Evolutionary conservation across 129 eudicot genomes (phyloP), one percentile per base, ranked within the genome.

Genomic region (Arctium minus): DNA sequence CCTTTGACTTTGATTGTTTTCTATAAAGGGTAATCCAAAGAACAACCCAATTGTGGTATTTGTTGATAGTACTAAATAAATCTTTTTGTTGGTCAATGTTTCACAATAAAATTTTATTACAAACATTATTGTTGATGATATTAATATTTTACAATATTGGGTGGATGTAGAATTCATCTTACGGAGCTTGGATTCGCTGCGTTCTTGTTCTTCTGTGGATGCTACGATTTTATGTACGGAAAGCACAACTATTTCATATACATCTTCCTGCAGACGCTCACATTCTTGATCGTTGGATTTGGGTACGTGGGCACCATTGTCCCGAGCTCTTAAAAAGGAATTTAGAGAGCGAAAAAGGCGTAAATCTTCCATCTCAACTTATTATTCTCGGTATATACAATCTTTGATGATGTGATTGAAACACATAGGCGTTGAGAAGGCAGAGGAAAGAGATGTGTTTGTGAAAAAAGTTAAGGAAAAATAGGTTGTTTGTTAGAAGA

Each of bases 251-350:
- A 91, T 87, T 96, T 93, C 87, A 79, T 96, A 29, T 96, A 93
- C 94, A 86, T 96, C 78, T 96, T 90, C 87, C 98, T 96, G 70
- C 99, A 96, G 84, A 93, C 92, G 15, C 84, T 96, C 53, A 96
- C 99, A 48, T 96, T 93, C 83, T 76, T 88, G 71, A 91, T 96
- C 27, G 92, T 93, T 80, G 99, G 99, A 68, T 93, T 96, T 30
- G 99, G 99, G 48, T 96, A 91, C 64, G 90, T 96, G 27, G 99
- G 99, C 75, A 96, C 99, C 65, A 96, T 96, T 11, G 91, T 96
- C 84, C 97, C 94, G 11, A 87, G 91, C 89, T 78, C 84, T 73
- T 86, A 70, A 81, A 70, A 67, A 31, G 42, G 17, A 40, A 72
- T 22, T 30, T 62, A 71, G 67, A 64, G 42, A 32, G 74, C 70